Percentiles rank a stretch among this genome's conserved stretches.
Conservation (phyloP, 1,284 basidiomycete species). For the Irpex sp. region DNA sequence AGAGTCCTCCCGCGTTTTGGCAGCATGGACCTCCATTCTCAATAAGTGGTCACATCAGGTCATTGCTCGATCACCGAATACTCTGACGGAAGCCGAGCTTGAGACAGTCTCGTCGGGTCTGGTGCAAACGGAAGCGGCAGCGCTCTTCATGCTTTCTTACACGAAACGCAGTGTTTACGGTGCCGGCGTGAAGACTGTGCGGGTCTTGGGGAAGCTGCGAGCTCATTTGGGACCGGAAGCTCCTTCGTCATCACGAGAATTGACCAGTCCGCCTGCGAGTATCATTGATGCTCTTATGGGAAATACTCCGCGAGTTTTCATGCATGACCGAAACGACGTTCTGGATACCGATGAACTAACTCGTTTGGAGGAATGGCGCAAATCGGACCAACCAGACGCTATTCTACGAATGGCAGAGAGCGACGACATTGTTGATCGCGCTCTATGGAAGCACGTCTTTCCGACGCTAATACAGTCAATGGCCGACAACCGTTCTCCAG, state of each 20-base stretch:
- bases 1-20: conserved; percentile 62
- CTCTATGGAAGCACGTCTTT: conserved; percentile 70
- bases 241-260: conserved; percentile 22
- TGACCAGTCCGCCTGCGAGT: conserved; percentile 28
- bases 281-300: conserved; percentile 52
- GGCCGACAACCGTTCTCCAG: conserved; percentile 42
- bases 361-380: conserved; percentile 61
- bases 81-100: conserved; percentile 38
- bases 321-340: conserved; percentile 65
- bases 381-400: conserved; percentile 47
- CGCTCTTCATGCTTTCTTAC: conserved; percentile 79
- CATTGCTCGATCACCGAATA: conserved; percentile 35
- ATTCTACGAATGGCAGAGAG: conserved; percentile 68
- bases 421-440: conserved; percentile 56
- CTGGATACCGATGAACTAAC: conserved; percentile 55
- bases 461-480: conserved; percentile 58
- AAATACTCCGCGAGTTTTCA: conserved; percentile 38
- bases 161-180: conserved; percentile 46
- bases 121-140: conserved; percentile 69
- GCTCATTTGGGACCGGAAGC: conserved; percentile 37
- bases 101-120: conserved; percentile 38
- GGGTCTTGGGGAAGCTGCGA: conserved; percentile 45
- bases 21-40: conserved; percentile 76
- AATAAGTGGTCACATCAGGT: conserved; percentile 62
- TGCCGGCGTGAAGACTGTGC: conserved; percentile 59